phyloP scores from a whole-genome alignment of 164 flowering plant genomes.

The Annona squamosa region DNA sequence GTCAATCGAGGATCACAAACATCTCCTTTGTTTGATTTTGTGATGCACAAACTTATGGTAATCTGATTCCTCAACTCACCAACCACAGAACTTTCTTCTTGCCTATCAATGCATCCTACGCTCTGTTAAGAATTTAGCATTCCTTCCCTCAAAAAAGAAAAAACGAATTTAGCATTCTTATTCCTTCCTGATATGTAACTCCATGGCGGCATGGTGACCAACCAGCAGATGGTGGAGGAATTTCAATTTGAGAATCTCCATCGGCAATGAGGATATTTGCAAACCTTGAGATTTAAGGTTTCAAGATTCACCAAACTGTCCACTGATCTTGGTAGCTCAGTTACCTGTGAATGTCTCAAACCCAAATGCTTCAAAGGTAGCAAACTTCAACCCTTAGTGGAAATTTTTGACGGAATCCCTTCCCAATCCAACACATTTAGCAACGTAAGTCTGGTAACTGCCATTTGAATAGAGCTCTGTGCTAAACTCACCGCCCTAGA shows the following conservation, averaged over 20 bases:
- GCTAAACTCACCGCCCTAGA: background rate
- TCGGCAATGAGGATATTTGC: slow-evolving; percentile 21
- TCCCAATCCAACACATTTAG: slow-evolving; percentile 32
- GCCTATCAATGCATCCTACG: slow-evolving; percentile 12
- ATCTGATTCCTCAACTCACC: slow-evolving; percentile 23
- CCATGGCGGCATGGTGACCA: slow-evolving; percentile 17
- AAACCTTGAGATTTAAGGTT: slow-evolving; percentile 26
- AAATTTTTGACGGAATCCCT: slow-evolving; percentile 11
- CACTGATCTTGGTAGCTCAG: slow-evolving; percentile 20
- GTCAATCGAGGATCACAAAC: slow-evolving; percentile 19
- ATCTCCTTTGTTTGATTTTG: slow-evolving; percentile 18
- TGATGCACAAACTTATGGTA: slow-evolving; percentile 26
- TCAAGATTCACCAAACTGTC: slow-evolving; percentile 25
- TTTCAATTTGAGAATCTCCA: slow-evolving; percentile 21
- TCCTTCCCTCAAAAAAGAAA: no score
- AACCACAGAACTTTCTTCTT: slow-evolving; percentile 2
- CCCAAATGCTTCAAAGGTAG: slow-evolving; percentile 20
- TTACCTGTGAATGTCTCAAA: slow-evolving; percentile 21
- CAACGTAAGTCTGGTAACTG: slow-evolving; percentile 7
- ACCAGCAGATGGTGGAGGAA: slow-evolving; percentile 26
- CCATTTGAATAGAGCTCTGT: background rate
- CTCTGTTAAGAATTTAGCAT: slow-evolving; percentile 8
- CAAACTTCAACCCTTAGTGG: slow-evolving; percentile 21
- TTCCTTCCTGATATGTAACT: slow-evolving; percentile 8
- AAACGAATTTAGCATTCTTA: slow-evolving; percentile 18